These are phyloP conservation scores for Moniliophthora roreri DNA, from an alignment of 1,284 basidiomycete species.

Conservation along the genomic window DNA sequence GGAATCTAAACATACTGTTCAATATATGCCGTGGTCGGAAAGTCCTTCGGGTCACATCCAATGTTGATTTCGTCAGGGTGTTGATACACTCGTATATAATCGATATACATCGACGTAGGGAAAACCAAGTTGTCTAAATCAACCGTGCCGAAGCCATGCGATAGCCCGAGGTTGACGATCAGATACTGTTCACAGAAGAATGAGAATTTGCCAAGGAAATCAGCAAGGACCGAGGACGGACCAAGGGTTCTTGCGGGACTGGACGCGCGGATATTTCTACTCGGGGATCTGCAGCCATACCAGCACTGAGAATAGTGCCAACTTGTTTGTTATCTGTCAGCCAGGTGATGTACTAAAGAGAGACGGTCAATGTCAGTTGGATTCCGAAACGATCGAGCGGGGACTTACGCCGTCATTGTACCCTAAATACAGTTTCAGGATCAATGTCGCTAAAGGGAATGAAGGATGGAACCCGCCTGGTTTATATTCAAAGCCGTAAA, in stretches of 20 bases:
- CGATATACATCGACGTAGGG: constrained; percentile 57
- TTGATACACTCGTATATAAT: constrained; percentile 73
- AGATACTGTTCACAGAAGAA: constrained; percentile 44
- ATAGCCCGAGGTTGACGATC: constrained; percentile 68
- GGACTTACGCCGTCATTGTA: constrained; percentile 1
- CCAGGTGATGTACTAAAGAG: constrained; percentile 64
- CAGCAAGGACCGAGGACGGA: too few species aligned
- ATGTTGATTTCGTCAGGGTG: constrained; percentile 52
- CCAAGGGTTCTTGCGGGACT: constrained; percentile 67
- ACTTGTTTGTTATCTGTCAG: constrained; percentile 51
- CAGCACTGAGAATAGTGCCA: constrained; percentile 63
- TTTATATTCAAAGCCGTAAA: constrained; percentile 4
- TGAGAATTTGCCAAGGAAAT: too few species aligned
- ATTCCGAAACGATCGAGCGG: background rate
- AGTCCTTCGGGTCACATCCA: constrained; percentile 69
- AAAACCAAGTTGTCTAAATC: constrained; percentile 51
- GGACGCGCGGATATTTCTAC: constrained; percentile 60
- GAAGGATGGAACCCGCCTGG: too few species aligned
- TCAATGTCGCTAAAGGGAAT: too few species aligned
- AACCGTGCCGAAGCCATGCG: constrained; percentile 58
- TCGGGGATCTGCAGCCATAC: constrained; percentile 52
- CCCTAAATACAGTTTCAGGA: too few species aligned
- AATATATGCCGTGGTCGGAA: constrained; percentile 65
- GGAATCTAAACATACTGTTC: constrained; percentile 33
- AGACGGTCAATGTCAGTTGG: background rate